These are phyloP conservation scores for Tuber microsphaerosporum DNA, from an alignment of 495 filamentous ascomycete genomes.

Conservation along the genomic window DNA sequence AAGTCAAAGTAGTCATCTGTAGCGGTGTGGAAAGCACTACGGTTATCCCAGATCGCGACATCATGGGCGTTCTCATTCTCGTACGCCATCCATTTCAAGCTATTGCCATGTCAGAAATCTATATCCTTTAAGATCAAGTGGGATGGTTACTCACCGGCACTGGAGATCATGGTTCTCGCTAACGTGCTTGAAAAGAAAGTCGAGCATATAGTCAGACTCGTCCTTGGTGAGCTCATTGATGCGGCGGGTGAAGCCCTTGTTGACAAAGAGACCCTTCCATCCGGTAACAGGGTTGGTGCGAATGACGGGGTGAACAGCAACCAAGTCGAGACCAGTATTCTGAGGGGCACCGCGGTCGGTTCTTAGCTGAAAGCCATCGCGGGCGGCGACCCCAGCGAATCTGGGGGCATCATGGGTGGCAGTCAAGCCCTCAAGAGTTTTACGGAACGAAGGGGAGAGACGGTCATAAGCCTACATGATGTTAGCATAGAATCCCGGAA, in stretches of 20 bases:
- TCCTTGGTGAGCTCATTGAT: slow-evolving; percentile 62
- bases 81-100: slow-evolving; percentile 57
- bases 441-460: slow-evolving; percentile 56
- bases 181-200: slow-evolving; percentile 59
- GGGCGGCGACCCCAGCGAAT: slow-evolving; percentile 54
- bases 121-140: background rate
- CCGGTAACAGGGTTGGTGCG: slow-evolving; percentile 79
- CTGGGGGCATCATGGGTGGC: slow-evolving; percentile 58
- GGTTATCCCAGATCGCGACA: slow-evolving; percentile 75
- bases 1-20: slow-evolving; percentile 57
- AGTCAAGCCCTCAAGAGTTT: slow-evolving; percentile 62
- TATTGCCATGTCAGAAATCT: slow-evolving; percentile 43
- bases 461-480: slow-evolving; percentile 57
- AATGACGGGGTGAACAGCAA: slow-evolving; percentile 62
- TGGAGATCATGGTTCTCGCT: slow-evolving; percentile 75
- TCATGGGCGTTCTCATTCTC: slow-evolving; percentile 48
- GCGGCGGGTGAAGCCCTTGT: slow-evolving; percentile 55
- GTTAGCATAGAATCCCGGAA: background rate
- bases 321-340: slow-evolving; percentile 58
- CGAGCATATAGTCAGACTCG: slow-evolving; percentile 57
- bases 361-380: slow-evolving; percentile 54
- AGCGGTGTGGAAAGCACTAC: slow-evolving; percentile 61
- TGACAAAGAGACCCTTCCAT: slow-evolving; percentile 64
- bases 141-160: slow-evolving; percentile 47
- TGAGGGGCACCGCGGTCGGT: slow-evolving; percentile 58